Conservation (phyloP, 257 asterid species). For the Solanum pennellii region DNA sequence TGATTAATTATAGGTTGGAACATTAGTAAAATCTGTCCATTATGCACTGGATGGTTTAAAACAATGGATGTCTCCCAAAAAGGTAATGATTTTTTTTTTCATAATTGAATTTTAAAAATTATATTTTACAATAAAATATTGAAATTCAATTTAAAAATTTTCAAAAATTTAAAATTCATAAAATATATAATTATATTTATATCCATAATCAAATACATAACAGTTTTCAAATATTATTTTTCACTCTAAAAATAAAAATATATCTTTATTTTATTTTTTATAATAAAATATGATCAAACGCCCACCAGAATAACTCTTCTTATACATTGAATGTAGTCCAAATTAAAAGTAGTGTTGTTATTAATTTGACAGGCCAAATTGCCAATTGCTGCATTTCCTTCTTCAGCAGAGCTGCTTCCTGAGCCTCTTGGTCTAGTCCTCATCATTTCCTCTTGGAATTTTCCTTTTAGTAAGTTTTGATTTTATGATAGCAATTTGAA, state of each 20-base stretch:
- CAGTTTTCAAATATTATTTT: no score
- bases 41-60: conserved; percentile 42
- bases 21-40: conserved; percentile 40
- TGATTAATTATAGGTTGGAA: conserved; percentile 41
- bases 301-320: rapidly evolving
- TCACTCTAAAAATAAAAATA: no score
- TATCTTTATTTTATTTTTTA: no score
- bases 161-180: no score
- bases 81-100: conserved; percentile 17
- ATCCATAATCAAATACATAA: no score
- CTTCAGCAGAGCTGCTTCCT: conserved; percentile 51
- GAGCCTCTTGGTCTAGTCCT: conserved; percentile 90
- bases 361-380: conserved; percentile 39
- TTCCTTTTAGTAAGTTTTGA: conserved; percentile 52
- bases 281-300: not conserved
- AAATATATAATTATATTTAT: no score
- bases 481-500: no score
- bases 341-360: not conserved
- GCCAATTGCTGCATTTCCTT: conserved; percentile 70
- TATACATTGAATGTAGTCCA: not conserved
- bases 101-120: no score
- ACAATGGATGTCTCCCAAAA: conserved; percentile 54
- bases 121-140: not conserved
- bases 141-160: no score
- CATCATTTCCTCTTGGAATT: conserved; percentile 71